phyloP scores from a whole-genome alignment of 192 early-diverging fungal species.

The Spizellomyces sp. region DNA sequence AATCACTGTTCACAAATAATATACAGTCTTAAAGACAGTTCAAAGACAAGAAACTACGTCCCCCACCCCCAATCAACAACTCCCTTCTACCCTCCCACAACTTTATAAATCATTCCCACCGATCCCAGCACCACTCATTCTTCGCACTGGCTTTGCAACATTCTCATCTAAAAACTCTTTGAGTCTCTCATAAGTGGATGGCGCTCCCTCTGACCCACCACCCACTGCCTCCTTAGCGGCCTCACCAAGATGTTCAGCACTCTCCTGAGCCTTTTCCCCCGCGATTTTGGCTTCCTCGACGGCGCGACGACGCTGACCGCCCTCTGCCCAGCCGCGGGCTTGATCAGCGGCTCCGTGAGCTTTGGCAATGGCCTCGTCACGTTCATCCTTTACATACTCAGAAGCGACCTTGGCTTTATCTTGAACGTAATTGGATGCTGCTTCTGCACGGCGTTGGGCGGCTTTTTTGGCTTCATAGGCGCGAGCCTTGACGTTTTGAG shows the following conservation, averaged over 20 bases:
- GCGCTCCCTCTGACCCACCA: neutral
- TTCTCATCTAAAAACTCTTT: neutral
- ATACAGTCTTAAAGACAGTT: no score
- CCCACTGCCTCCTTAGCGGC: neutral
- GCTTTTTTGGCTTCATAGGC: neutral
- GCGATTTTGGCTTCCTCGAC: neutral
- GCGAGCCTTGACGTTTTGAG: no score
- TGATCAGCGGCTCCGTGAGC: neutral
- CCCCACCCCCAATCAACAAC: no score
- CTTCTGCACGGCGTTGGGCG: neutral
- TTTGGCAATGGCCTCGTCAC: neutral
- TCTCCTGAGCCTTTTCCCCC: neutral
- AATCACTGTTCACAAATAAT: no score
- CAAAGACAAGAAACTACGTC: no score
- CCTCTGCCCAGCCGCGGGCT: neutral
- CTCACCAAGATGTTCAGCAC: neutral
- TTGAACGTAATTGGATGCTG: neutral
- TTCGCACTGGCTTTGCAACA: neutral
- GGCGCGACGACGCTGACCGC: neutral
- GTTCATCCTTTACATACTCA: neutral
- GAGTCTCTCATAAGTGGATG: neutral
- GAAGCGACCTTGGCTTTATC: neutral
- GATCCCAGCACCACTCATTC: neutral
- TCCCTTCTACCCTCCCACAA: neutral
- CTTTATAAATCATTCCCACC: constrained; percentile 2